Evolutionary conservation across 106 monocot genomes (phyloP).

Genomic region (Amphibolis antarctica): DNA sequence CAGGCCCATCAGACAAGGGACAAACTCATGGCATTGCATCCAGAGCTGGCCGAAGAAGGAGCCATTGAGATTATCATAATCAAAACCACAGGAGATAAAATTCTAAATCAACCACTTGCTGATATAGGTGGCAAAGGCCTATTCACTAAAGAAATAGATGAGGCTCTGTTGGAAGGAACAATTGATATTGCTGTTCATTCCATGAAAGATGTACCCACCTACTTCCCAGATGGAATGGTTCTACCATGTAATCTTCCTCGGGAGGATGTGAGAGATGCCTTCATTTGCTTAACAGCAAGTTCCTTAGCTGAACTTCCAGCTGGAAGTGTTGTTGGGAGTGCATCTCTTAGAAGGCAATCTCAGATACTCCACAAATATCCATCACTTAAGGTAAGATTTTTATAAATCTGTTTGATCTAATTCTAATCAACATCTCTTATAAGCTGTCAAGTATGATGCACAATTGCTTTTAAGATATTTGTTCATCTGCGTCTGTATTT

Average conservation of each 20-base stretch:
- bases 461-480: no score
- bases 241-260: conserved; percentile 90
- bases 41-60: conserved; percentile 79
- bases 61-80: conserved; percentile 87
- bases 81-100: conserved; percentile 94
- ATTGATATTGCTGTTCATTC: conserved; percentile 97
- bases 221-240: conserved; percentile 74
- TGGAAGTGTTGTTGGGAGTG: conserved; percentile 91
- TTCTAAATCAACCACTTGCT: conserved; percentile 84
- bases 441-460: background rate
- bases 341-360: conserved; percentile 86
- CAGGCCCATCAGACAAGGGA: conserved; percentile 86
- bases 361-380: conserved; percentile 88
- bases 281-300: conserved; percentile 64
- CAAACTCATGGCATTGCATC: conserved; percentile 66
- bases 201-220: conserved; percentile 99
- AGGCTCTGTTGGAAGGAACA: conserved; percentile 73
- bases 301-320: conserved; percentile 80
- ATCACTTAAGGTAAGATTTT: conserved; percentile 58
- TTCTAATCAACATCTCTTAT: background rate
- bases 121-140: conserved; percentile 97
- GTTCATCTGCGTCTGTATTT: no score
- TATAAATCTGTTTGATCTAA: background rate
- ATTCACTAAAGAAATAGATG: conserved; percentile 98
- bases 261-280: conserved; percentile 94